Conservation (phyloP, 1,284 basidiomycete species). For the Kalmanozyma brasiliensis region DNA sequence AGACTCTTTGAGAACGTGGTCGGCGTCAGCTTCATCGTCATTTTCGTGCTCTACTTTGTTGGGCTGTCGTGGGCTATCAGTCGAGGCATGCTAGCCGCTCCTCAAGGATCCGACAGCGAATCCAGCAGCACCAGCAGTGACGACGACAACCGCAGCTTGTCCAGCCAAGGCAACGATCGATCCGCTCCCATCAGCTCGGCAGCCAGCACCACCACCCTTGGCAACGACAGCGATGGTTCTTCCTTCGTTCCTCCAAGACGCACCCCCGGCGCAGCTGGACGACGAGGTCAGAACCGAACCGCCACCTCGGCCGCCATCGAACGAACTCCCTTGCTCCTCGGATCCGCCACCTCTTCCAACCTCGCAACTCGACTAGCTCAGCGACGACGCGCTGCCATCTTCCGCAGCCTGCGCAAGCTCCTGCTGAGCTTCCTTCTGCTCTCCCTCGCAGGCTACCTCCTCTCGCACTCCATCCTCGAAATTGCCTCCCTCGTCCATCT, state of each 20-base stretch:
- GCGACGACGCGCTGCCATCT: constrained; percentile 17
- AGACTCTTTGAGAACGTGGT: constrained; percentile 43
- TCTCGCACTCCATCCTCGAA: constrained; percentile 59
- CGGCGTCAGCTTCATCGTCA: constrained; percentile 30
- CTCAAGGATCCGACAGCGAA: constrained; percentile 26
- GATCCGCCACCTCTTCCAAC: constrained; percentile 37
- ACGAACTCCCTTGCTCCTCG: constrained; percentile 34
- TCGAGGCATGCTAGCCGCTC: constrained; percentile 40
- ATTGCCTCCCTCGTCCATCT: constrained; percentile 55
- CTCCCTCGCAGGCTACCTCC: constrained; percentile 61
- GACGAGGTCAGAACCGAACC: constrained; percentile 26
- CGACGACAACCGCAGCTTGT: constrained; percentile 3
- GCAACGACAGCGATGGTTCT: constrained; percentile 40
- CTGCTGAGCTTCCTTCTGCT: constrained; percentile 48
- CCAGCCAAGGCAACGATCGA: constrained; percentile 9
- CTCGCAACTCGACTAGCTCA: constrained; percentile 22
- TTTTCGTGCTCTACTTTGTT: constrained; percentile 42
- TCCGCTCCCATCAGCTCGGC: constrained; percentile 25
- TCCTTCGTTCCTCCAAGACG: constrained; percentile 29
- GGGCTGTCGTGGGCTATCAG: constrained; percentile 45
- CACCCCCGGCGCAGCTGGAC: constrained; percentile 19
- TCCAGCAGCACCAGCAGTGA: constrained; percentile 14
- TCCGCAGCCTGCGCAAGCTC: constrained; percentile 30
- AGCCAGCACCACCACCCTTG: constrained; percentile 24
- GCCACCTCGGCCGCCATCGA: constrained; percentile 41